A percentile compares a stretch with the other conserved stretches of the same genome.
Evolutionary conservation across 768 basidiomycete genomes (phyloP).

Genomic region (Leucocoprinus sp.): DNA sequence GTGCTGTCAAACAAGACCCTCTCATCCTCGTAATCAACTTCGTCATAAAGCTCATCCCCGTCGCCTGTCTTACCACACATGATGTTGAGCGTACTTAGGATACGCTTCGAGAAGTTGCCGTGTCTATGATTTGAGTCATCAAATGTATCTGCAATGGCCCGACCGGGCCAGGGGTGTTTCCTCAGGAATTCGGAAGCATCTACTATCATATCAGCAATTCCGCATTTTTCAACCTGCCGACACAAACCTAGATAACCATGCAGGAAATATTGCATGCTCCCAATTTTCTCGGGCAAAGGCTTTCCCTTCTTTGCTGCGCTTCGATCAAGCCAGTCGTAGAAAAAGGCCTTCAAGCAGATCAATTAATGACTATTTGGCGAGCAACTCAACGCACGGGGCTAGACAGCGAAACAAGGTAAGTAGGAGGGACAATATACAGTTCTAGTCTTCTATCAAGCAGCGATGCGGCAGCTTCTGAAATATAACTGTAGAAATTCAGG

Average conservation of each 20-base stretch:
- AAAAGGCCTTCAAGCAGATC: slow-evolving; percentile 56
- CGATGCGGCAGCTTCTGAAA: slow-evolving; percentile 85
- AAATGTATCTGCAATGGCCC: slow-evolving; percentile 77
- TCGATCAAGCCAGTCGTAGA: slow-evolving; percentile 87
- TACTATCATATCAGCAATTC: slow-evolving; percentile 17
- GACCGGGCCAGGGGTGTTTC: slow-evolving; percentile 83
- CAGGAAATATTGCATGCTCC: slow-evolving; percentile 85
- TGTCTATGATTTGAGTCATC: slow-evolving; percentile 77
- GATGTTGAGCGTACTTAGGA: slow-evolving; percentile 61
- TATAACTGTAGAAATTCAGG: slow-evolving; percentile 45
- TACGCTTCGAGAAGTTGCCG: slow-evolving; percentile 58
- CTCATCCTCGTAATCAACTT: slow-evolving; percentile 69
- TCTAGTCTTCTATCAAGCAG: slow-evolving; percentile 67
- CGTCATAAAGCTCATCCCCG: slow-evolving; percentile 60
- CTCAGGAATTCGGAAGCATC: slow-evolving; percentile 86
- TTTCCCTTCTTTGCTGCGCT: slow-evolving; percentile 79
- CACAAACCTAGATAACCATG: slow-evolving; percentile 66
- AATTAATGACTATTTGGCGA: neutral
- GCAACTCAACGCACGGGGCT: slow-evolving; percentile 45
- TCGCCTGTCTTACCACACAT: slow-evolving; percentile 83
- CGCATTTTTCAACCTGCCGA: neutral
- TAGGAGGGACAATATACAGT: slow-evolving; percentile 78
- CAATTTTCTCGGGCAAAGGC: slow-evolving; percentile 78
- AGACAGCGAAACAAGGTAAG: slow-evolving; percentile 74
- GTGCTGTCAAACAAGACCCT: slow-evolving; percentile 58